Evolutionary conservation across 495 filamentous ascomycete species (phyloP).

Genomic region (Aspergillus coremiiformis): DNA sequence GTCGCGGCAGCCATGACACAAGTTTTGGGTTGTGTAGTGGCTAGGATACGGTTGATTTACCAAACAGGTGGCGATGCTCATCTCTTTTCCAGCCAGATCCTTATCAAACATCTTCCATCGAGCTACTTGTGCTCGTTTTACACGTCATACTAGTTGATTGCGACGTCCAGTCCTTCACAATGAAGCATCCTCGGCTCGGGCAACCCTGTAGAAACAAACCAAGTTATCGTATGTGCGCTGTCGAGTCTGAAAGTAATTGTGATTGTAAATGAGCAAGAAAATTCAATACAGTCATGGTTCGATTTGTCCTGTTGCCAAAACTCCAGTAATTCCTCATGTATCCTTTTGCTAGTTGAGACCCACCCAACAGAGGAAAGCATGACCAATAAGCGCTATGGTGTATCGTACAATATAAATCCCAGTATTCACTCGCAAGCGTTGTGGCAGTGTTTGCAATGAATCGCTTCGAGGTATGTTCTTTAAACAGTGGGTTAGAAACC

Average conservation of each 20-base stretch:
- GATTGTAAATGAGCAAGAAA: constrained; percentile 20
- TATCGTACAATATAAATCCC: constrained; percentile 29
- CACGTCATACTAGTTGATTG: neutral
- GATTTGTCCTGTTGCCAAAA: constrained; percentile 32
- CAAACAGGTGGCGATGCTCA: constrained; percentile 1
- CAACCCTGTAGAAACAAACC: constrained; percentile 10
- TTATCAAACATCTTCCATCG: constrained; percentile 4
- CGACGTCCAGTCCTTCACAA: neutral
- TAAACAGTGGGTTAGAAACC: constrained; percentile 60
- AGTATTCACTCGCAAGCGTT: constrained; percentile 2
- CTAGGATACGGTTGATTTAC: neutral
- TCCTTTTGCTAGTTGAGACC: constrained; percentile 12
- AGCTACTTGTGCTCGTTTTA: neutral
- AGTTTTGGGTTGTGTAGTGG: neutral
- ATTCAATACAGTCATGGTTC: constrained; percentile 9
- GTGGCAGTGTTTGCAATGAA: constrained; percentile 2
- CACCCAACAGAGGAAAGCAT: neutral
- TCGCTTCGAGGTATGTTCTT: constrained; percentile 5
- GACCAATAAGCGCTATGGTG: constrained; percentile 11
- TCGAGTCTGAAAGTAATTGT: constrained; percentile 24
- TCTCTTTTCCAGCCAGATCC: constrained; percentile 11
- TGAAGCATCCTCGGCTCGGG: neutral
- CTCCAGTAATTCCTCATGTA: constrained; percentile 30
- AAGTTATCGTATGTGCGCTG: constrained; percentile 17
- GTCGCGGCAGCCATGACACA: neutral